Evolutionary conservation across 192 early-diverging fungal genomes (phyloP), one percentile per base, ranked within the genome.

Genomic region (Umbelopsis sp.): DNA sequence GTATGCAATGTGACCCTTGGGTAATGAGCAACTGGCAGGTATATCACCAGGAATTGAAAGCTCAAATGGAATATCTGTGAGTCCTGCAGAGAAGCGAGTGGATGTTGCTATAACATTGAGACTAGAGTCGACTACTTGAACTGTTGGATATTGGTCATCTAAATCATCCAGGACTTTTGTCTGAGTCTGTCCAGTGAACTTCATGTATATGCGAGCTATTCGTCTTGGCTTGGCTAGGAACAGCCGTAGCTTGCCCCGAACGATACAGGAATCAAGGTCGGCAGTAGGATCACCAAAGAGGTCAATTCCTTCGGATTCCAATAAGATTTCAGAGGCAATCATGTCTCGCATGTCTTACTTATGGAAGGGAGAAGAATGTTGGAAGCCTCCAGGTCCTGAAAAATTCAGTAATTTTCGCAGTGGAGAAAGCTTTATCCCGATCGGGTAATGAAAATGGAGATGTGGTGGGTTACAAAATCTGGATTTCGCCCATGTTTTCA

Each of bases 191-290:
- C 56, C 56, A n/a, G 29, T 62, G 31, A 62, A 62, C 11, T 31
- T 22, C 31, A 62, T 14, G 2, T 62, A 26, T 3, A 62, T 36
- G 16, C 56, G 56, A 32, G 56, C 31, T 62, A 62, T 62, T 0
- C 56, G 56, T 32, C 56, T 34, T 34, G 56, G 56, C 34, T 62
- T 62, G n/a, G 56, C 56, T 31, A 62, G 26, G 26, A 62, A 62
- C 16, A 62, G 20, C 29, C 56, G 56, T 9, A 62, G 16, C 26
- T 62, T 62, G 56, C 56, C 56, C 26, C 17, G 32, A 34, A 62
- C 12, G 3, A n/a, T 11, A 20, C 11, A 62, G 14, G 56, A 34
- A 14, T 62, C 29, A 12, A 20, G 17, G 56, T 62, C 56, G 26
- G 56, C 56, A 16, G 56, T 62, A 12, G 56, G 56, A n/a, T 62